Conservation (phyloP, 2,329 filamentous ascomycete species). For the Calonectria crousiana region DNA sequence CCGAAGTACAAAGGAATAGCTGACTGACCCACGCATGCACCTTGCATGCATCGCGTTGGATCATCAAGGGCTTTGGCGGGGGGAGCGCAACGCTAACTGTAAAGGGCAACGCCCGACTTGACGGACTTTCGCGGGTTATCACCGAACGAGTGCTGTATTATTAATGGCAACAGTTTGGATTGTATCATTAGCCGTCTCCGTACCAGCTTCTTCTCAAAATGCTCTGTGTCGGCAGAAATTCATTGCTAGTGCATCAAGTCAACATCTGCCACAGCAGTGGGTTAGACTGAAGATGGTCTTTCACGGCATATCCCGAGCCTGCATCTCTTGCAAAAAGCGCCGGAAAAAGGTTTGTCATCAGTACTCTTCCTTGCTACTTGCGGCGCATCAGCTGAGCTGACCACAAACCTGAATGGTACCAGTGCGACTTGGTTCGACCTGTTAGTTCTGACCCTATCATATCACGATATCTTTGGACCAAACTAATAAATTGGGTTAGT, state of each 20-base stretch:
- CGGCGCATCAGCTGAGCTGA: neutral
- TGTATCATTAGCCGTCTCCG: neutral
- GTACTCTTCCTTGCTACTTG: neutral
- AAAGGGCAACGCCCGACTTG: neutral
- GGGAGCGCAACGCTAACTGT: slow-evolving; percentile 13
- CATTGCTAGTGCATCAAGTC: no score
- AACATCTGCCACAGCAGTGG: neutral
- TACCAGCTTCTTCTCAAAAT: no score
- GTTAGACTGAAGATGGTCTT: neutral
- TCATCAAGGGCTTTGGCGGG: neutral
- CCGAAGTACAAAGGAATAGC: neutral
- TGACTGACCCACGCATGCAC: neutral
- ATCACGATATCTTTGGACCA: no score
- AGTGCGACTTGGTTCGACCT: slow-evolving; percentile 10
- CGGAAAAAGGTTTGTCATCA: slow-evolving; percentile 6
- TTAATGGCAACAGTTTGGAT: neutral
- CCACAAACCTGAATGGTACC: no score
- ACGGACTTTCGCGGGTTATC: neutral
- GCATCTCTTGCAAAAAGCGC: slow-evolving; percentile 7
- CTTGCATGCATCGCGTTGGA: neutral
- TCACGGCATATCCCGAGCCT: neutral
- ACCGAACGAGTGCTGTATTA: neutral
- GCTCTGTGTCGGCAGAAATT: neutral
- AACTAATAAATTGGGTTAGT: neutral
- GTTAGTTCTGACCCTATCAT: neutral